phyloP scores from a whole-genome alignment of 371 early-diverging fungal species.

The Apophysomyces variabilis region DNA sequence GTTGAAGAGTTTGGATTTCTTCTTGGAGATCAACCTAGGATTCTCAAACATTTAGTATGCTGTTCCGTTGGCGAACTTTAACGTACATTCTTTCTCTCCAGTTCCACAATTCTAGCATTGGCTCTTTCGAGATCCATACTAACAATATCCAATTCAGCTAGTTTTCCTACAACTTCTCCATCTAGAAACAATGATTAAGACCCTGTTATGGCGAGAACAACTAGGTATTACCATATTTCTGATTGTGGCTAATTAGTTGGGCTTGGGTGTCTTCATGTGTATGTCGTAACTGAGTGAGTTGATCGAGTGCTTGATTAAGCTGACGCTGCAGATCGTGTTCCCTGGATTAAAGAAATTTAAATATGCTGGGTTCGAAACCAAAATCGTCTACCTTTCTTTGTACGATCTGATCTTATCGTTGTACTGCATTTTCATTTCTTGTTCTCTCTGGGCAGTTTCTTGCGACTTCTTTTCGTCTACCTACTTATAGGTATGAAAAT shows the following conservation, averaged over 20 bases:
- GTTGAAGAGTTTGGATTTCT: constrained; percentile 44
- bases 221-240: constrained; percentile 62
- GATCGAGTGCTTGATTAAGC: constrained; percentile 79
- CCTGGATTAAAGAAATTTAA: constrained; percentile 35
- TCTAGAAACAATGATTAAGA: constrained; percentile 42
- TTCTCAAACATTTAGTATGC: background rate
- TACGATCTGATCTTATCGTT: constrained; percentile 79
- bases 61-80: too few relatives aligned
- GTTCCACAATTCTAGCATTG: constrained; percentile 69
- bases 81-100: constrained; percentile 72
- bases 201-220: background rate
- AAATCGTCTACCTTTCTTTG: constrained; percentile 70
- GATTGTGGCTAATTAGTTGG: constrained; percentile 69
- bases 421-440: constrained; percentile 68
- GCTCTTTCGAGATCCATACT: constrained; percentile 85
- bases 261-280: constrained; percentile 82
- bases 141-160: constrained; percentile 89
- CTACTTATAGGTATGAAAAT: constrained; percentile 27
- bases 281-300: constrained; percentile 68
- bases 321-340: constrained; percentile 85
- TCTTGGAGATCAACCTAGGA: constrained; percentile 48
- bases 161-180: constrained; percentile 80
- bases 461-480: constrained; percentile 64
- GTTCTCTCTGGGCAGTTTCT: constrained; percentile 58
- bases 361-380: background rate